Evolutionary conservation across 1,284 basidiomycete genomes (phyloP).

Genomic region (Fomitopsis palustris): DNA sequence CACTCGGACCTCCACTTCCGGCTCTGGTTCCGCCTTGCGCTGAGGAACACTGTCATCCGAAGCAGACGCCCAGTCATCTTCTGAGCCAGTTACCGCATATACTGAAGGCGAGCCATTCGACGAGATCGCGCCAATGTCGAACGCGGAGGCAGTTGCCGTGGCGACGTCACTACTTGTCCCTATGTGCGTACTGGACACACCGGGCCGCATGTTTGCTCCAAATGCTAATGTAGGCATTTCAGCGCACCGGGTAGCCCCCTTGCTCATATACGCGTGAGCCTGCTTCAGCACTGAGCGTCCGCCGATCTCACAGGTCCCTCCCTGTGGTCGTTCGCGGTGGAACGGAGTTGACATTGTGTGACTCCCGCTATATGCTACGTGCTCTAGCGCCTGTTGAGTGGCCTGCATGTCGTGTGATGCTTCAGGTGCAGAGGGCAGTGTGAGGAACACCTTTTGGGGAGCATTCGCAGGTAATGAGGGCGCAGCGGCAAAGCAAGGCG

Average conservation of each 20-base stretch:
- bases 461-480: conserved; percentile 11
- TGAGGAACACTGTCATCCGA: conserved; percentile 43
- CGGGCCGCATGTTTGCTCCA: conserved; percentile 18
- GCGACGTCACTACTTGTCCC: conserved; percentile 19
- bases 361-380: conserved; percentile 27
- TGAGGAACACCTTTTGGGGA: background rate
- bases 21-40: conserved; percentile 21
- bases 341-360: conserved; percentile 38
- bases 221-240: conserved; percentile 4
- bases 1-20: conserved; percentile 25
- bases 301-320: conserved; percentile 7
- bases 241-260: conserved; percentile 18
- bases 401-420: conserved; percentile 10
- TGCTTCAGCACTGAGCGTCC: conserved; percentile 6
- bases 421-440: background rate
- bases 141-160: conserved; percentile 40
- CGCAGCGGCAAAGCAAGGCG: conserved; percentile 8
- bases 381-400: conserved; percentile 11
- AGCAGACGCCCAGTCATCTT: conserved; percentile 51
- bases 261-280: conserved; percentile 17
- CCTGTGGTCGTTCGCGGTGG: conserved; percentile 30
- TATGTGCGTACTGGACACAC: conserved; percentile 15
- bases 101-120: conserved; percentile 45
- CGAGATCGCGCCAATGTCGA: conserved; percentile 56
- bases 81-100: conserved; percentile 47